Evolutionary conservation across 2,329 filamentous ascomycete genomes (phyloP), one percentile per base, ranked within the genome.

Genomic region (Rutstroemia sp.): DNA sequence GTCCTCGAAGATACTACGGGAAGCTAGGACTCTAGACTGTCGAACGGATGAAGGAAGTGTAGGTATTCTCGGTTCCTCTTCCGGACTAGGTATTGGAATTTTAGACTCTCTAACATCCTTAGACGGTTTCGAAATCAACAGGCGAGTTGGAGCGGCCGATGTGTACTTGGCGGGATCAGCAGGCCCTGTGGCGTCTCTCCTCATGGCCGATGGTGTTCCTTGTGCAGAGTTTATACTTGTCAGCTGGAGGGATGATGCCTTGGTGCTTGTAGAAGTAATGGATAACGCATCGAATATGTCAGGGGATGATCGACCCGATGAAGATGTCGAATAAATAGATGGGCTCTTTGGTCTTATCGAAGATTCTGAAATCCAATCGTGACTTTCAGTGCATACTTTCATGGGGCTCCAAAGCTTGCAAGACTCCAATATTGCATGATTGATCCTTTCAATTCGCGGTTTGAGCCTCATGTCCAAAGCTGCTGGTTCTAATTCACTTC

Each of bases 351-450:
- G 62, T 57, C 66, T 59, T 9, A 66, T 58, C 10, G 67, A 67
- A 7, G 68, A 70, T 48, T 69, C 67, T 12, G 67, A 65, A n/a
- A 70, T 66, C 68, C 68, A 70, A 44, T 70, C 54, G 49, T 55
- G 65, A 38, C 66, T 65, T 27, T 45, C 42, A 5, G 18, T 37
- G 8, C 52, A 37, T n/a, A 62, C 21, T 6, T 57, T 19, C 10
- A 52, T 37, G 12, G 47, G 48, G 42, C 53, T 61, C 68, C 68
- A 70, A 8, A 70, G 62, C 39, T 60, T 59, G 12, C 37, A 59
- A 0, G 68, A 68, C 6, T 47, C 52, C n/a, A 69, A 42, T 18
- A 50, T 34, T 39, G 44, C 49, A 18, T 67, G 44, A 12, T 58
- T 38, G 6, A 46, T 27, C 1, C 25, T 34, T 16, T 14, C 58